Percentiles rank a stretch among this genome's conserved stretches.
Evolutionary conservation across 805 yeast genomes (phyloP).

Genomic region (Wickerhamiella lipophila): DNA sequence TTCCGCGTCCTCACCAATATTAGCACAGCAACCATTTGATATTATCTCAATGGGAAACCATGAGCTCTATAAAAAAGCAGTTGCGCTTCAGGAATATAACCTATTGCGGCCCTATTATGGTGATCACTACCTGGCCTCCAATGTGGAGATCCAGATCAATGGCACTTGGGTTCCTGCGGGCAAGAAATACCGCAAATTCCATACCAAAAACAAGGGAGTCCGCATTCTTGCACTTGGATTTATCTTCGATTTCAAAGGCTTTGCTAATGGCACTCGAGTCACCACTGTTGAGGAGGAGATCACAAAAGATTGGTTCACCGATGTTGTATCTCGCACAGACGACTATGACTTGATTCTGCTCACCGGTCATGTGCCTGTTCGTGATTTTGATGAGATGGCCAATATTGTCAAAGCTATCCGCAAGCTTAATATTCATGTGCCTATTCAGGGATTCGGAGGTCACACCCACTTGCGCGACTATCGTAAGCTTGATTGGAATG

Average conservation of each 20-base stretch:
- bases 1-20: constrained; percentile 43
- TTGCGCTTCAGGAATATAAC: constrained; percentile 53
- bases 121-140: constrained; percentile 45
- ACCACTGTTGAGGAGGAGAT: constrained; percentile 45
- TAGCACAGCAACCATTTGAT: constrained; percentile 55
- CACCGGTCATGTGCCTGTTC: constrained; percentile 71
- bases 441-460: constrained; percentile 85
- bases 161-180: constrained; percentile 54
- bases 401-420: constrained; percentile 42
- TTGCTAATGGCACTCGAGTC: constrained; percentile 50
- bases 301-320: constrained; percentile 51
- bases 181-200: constrained; percentile 47
- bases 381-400: constrained; percentile 42
- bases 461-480: constrained; percentile 89
- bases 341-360: constrained; percentile 53
- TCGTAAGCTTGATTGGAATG: constrained; percentile 46
- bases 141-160: constrained; percentile 28
- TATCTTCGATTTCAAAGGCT: constrained; percentile 58
- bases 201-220: constrained; percentile 40
- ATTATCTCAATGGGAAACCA: constrained; percentile 81
- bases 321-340: constrained; percentile 30
- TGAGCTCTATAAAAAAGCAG: constrained; percentile 62
- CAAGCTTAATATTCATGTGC: constrained; percentile 41
- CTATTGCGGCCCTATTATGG: constrained; percentile 42
- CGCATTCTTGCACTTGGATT: constrained; percentile 64